Base-by-base conservation (phyloP, 2,329 filamentous ascomycete genomes). In the Phialophora verrucosa region DNA sequence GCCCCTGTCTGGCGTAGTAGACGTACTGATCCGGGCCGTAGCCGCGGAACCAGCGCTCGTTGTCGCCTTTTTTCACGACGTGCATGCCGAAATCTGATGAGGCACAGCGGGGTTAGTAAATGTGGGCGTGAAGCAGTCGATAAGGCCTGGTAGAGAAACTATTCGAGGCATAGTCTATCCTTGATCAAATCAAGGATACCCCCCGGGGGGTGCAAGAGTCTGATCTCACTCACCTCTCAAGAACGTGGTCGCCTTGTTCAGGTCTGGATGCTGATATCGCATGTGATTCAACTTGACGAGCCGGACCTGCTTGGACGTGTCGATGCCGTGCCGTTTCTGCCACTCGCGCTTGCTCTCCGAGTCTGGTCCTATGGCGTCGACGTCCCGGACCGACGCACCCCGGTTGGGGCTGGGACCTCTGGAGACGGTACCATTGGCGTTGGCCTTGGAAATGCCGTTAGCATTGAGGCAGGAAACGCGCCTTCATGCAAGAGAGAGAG, bases 191-290 rank as follows among this genome's bases (percentile, higher is more conserved):
- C 29, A 31, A 31, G 31, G 31, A 25, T 2, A 32, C 3, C 1
- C 31, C 3, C 31, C 31, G 1, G 23, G 31, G 1, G 31, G 8
- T 11, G 31, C 10, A 11, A 32, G 31, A 32, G 31, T n/a, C n/a
- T n/a, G n/a, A n/a, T n/a, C 17, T 25, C 20, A 65, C 74, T 23
- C 66, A 77, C 66, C 70, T 71, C 65, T 73, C 59, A 80, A 74
- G 72, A 81, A 85, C 2, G 74, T 79, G 4, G 80, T 83, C 53
- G 84, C 84, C 63, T 78, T 74, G 25, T 78, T 75, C 3, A 85
- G 74, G 64, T 85, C 79, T 0, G 82, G 80, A 68, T 85, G 83
- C 65, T 84, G 83, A 70, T 86, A 86, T 1, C 83, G 78, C 82
- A 85, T 84, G 66, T 85, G 83, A 1, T 78, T 78, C 4, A 85